Base-by-base conservation (phyloP, 2,329 filamentous ascomycete genomes). In the Phialocephala sp. region DNA sequence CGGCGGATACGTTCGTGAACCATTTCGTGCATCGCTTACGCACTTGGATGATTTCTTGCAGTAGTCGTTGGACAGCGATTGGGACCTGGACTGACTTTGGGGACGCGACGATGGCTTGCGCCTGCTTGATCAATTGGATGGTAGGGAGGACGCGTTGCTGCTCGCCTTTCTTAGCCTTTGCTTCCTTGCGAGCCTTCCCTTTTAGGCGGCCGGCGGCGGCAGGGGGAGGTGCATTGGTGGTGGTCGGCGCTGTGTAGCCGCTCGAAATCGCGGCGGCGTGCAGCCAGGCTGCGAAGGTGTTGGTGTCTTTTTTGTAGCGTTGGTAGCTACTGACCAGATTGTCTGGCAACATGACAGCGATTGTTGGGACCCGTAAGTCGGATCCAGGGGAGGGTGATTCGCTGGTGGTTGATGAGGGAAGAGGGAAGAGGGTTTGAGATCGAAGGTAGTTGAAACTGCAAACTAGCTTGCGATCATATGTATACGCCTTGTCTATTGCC, bases 71-170 rank as follows among this genome's bases (percentile, higher is more conserved):
- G 2, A 50, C 52, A 11, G 9, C 4, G 20, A 47, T 20, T 2
- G 59, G 59, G 27, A 60, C 59, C 27, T 50, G n/a, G 27, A 52
- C n/a, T 4, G n/a, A 15, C 27, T 36, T 60, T 18, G 11, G 22
- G 2, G 59, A 60, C 3, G 41, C 43, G 1, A 22, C 41, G 2
- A 60, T 18, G 22, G 32, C 15, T 24, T 50, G 20, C 2, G 59
- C 39, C 37, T 60, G 59, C 18, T 45, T 37, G 4, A 60, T 2
- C 5, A 60, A 8, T n/a, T 60, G 37, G 11, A 35, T 18, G 24
- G 50, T 54, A n/a, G 50, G 24, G 1, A 54, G 1, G 27, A 54
- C 36, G 15, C 15, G 37, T 2, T 12, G 4, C 20, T 32, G 27
- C n/a, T 59, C 8, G 20, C 6, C 6, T 36, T 24, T 43, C 22